Percentiles rank a stretch among this genome's conserved stretches.
Conservation (phyloP, 2,329 filamentous ascomycete species). For the Immersiporthe knoxdaviesiana region DNA sequence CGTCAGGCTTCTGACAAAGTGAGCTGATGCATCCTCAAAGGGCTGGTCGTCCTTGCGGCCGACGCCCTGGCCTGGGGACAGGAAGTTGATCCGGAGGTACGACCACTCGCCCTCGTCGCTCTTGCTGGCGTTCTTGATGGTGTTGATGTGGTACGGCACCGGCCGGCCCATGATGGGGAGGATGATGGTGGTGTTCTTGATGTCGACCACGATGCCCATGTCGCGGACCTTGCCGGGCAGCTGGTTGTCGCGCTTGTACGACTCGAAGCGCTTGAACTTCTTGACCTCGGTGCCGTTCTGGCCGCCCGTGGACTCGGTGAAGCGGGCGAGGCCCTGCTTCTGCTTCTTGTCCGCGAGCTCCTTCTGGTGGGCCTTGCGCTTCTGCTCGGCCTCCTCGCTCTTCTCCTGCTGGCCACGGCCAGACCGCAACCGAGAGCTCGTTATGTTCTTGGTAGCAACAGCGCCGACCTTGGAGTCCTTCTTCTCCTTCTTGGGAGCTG, state of each 20-base stretch:
- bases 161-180: conserved; percentile 96
- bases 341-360: conserved; percentile 87
- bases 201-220: conserved; percentile 85
- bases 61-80: conserved; percentile 95
- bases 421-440: conserved; percentile 86
- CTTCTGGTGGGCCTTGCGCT: conserved; percentile 88
- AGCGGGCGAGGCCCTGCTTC: conserved; percentile 81
- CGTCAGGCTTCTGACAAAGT: conserved; percentile 94
- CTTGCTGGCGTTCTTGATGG: conserved; percentile 98
- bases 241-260: conserved; percentile 97
- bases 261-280: conserved; percentile 99
- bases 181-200: conserved; percentile 86
- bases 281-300: conserved; percentile 92
- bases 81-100: conserved; percentile 93
- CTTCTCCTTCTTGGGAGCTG: conserved; percentile 88
- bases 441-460: conserved; percentile 93
- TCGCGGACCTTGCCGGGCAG: conserved; percentile 82
- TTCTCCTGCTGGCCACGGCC: conserved; percentile 80
- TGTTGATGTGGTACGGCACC: conserved; percentile 95
- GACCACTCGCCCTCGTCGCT: conserved; percentile 94
- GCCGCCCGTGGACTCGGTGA: conserved; percentile 81
- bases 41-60: conserved; percentile 96
- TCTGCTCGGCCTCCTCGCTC: conserved; percentile 87
- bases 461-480: conserved; percentile 81
- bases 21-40: conserved; percentile 93